phyloP scores from a whole-genome alignment of 1,284 basidiomycete genomes.

The Cutaneotrichosporon dermatis region DNA sequence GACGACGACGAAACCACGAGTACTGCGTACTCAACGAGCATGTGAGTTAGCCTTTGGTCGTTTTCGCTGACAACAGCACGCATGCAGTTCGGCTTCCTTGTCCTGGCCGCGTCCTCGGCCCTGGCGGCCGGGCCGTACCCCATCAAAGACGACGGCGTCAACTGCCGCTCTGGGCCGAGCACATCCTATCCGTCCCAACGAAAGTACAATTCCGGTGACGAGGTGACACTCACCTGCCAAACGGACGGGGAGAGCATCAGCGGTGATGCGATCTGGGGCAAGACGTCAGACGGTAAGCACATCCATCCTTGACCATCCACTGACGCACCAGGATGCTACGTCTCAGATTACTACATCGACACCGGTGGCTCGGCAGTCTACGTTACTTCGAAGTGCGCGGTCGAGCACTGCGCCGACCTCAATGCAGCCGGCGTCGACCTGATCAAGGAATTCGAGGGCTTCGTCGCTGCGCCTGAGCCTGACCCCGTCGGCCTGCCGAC shows the following conservation, averaged over 20 bases:
- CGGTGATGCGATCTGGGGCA: constrained; percentile 8
- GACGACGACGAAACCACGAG: no score
- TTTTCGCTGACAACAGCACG: background rate
- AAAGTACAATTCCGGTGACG: background rate
- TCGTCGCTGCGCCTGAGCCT: background rate
- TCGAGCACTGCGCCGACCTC: constrained; percentile 1
- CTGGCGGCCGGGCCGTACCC: background rate
- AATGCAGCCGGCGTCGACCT: constrained; percentile 9
- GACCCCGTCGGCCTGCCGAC: constrained; percentile 15
- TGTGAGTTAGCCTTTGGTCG: no score
- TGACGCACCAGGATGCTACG: constrained; percentile 9
- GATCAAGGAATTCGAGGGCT: constrained; percentile 16
- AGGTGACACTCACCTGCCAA: constrained; percentile 12
- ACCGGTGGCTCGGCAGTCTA: background rate
- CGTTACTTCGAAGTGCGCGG: background rate
- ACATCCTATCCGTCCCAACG: background rate
- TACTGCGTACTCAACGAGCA: no score
- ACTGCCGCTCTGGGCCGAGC: constrained; percentile 13
- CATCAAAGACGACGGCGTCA: constrained; percentile 8
- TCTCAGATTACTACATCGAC: constrained; percentile 9
- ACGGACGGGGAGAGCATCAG: constrained; percentile 5
- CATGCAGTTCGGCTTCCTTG: background rate
- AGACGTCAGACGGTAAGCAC: constrained; percentile 6
- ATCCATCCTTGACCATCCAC: background rate
- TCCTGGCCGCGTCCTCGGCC: background rate